Percentiles rank a stretch among this genome's conserved stretches.
These are phyloP conservation scores for Chlorella sp. DNA, from an alignment of 139 green algal species.

Conservation along the genomic window DNA sequence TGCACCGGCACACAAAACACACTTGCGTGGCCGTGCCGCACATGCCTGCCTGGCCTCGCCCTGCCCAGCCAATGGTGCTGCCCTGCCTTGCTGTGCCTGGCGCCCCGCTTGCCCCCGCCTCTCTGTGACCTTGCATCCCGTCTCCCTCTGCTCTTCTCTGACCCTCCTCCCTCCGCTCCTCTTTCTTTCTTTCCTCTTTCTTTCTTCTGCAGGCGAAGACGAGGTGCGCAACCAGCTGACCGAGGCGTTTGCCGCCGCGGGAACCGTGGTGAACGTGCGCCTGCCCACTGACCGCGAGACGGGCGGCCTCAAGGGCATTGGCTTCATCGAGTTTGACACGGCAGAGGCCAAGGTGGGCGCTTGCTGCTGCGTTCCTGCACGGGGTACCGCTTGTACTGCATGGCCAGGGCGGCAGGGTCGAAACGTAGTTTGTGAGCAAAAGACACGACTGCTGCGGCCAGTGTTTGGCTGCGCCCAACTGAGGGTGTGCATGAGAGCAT, in stretches of 20 bases:
- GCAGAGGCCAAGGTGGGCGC: constrained; percentile 60
- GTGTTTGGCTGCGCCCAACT: too few relatives aligned
- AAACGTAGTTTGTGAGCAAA: too few relatives aligned
- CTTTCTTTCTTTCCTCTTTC: background rate
- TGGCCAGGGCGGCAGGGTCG: too few relatives aligned
- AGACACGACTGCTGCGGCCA: too few relatives aligned
- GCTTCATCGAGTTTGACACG: constrained; percentile 77
- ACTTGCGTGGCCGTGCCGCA: too few relatives aligned
- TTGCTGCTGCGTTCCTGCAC: background rate
- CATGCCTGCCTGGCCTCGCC: background rate
- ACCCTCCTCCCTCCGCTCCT: background rate
- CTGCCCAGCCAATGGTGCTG: background rate
- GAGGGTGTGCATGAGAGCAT: too few relatives aligned
- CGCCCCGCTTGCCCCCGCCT: background rate
- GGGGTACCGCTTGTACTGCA: background rate
- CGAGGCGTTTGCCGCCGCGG: constrained; percentile 67
- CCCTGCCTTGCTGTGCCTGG: background rate
- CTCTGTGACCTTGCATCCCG: background rate
- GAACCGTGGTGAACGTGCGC: constrained; percentile 68
- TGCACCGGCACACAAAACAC: background rate
- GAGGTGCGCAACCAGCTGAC: constrained; percentile 68
- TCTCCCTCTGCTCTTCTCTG: background rate
- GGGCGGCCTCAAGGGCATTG: constrained; percentile 80
- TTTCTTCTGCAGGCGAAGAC: constrained; percentile 57
- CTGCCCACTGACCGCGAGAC: constrained; percentile 81